Percentiles rank a stretch among this genome's conserved stretches.
These are phyloP conservation scores for Zychaea mexicana DNA, from an alignment of 371 early-diverging fungal species.

Conservation along the genomic window DNA sequence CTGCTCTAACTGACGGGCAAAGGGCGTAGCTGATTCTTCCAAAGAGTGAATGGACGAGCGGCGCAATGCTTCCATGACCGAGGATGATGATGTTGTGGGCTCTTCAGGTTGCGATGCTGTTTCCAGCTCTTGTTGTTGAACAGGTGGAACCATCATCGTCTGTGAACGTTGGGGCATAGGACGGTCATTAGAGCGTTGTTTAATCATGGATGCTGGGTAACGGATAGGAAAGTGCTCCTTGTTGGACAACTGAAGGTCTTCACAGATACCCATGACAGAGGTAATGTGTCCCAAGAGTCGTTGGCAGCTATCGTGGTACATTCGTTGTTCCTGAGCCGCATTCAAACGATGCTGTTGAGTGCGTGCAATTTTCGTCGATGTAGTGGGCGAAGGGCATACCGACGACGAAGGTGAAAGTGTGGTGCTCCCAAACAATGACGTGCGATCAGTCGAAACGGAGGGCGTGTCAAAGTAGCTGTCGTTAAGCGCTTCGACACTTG, in stretches of 20 bases:
- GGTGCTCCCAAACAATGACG: background rate
- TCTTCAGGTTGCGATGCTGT: slow-evolving; percentile 40
- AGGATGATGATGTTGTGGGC: slow-evolving; percentile 18
- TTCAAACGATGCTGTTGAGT: slow-evolving; percentile 48
- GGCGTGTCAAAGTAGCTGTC: slow-evolving; percentile 20
- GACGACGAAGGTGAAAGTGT: slow-evolving; percentile 14
- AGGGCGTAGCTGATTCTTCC: slow-evolving; percentile 5
- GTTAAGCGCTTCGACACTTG: slow-evolving; percentile 24
- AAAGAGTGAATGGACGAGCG: slow-evolving; percentile 21
- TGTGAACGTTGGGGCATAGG: slow-evolving; percentile 38
- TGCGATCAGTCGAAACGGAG: background rate
- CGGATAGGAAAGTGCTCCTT: slow-evolving; percentile 65
- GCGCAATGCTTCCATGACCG: slow-evolving; percentile 31
- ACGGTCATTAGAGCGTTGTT: slow-evolving; percentile 23
- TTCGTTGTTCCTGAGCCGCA: slow-evolving; percentile 61
- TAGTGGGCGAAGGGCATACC: slow-evolving; percentile 22
- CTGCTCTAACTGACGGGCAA: slow-evolving; percentile 25
- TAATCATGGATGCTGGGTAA: slow-evolving; percentile 51
- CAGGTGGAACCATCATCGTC: slow-evolving; percentile 24
- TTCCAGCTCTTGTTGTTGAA: slow-evolving; percentile 30
- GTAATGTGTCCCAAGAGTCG: slow-evolving; percentile 64
- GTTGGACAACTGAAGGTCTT: slow-evolving; percentile 66
- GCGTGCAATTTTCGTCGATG: slow-evolving; percentile 23
- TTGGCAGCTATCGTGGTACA: slow-evolving; percentile 73
- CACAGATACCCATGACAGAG: slow-evolving; percentile 59